These are phyloP conservation scores for Perkinsus marinus DNA, from an alignment of 169 alveolate species.

Conservation along the genomic window DNA sequence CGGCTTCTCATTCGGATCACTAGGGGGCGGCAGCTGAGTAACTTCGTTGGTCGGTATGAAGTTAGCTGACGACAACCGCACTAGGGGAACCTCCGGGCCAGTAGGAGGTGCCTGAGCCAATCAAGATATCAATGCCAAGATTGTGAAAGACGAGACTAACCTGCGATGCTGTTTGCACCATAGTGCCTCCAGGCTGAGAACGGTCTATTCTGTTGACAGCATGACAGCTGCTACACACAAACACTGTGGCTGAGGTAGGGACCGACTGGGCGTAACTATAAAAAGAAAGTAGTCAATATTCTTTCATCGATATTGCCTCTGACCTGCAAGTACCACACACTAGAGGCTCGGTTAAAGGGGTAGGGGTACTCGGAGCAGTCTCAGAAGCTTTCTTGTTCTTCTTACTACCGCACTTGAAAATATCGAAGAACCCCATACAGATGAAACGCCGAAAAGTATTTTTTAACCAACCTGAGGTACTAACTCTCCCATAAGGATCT, in stretches of 20 bases:
- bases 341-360: not conserved
- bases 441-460: not conserved
- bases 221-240: not conserved
- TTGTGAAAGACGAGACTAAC: too few relatives aligned
- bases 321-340: not conserved
- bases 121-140: not conserved
- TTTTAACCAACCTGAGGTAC: not conserved
- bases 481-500: too few relatives aligned
- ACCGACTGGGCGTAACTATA: not conserved
- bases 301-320: not conserved
- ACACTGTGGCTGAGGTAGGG: not conserved
- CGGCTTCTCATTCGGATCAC: not conserved
- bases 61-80: not conserved
- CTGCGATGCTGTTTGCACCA: not conserved
- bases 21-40: not conserved
- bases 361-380: not conserved
- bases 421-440: not conserved
- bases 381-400: not conserved
- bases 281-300: not conserved
- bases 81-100: not conserved
- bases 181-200: not conserved
- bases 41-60: not conserved
- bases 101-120: not conserved
- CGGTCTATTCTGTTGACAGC: not conserved
- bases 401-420: not conserved